Base-by-base conservation (phyloP, 164 flowering plant species). In the Saururus chinensis region DNA sequence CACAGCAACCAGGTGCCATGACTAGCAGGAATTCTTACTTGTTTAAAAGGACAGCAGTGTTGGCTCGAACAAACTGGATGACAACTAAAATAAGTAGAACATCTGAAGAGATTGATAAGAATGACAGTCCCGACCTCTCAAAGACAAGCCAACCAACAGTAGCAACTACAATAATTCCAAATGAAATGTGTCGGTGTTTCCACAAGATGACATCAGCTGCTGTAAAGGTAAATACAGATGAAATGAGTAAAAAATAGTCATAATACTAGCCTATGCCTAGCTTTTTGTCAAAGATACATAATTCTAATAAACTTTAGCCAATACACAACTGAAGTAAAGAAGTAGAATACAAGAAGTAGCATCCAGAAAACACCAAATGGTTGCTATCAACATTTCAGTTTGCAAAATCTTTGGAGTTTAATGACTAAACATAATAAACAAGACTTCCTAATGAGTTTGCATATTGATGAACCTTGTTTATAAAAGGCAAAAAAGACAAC, bases 141-240 rank as follows among this genome's bases (percentile, higher is more conserved):
- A 86, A 79, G 40, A 85, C 67, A 21, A 88, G 60, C 99, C 99
- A 93, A 19, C 87, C 83, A 66, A 79, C 76, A 8, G 99, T 86
- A 40, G 97, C 87, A 61, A 80, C 84, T 57, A 88, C 59, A 51
- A 84, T 74, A 61, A 87, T 73, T 26, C 95, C 96, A 71, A 71
- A 71, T 22, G 97, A 84, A 68, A 82, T 75, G 57, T 57, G 81
- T 59, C 78, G 51, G 64, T 69, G 72, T 70, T 80, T 93, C 99
- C 97, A 90, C 73, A 88, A 56, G 53, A 90, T 74, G 57, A 88
- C 78, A 76, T 93, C 95, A 70, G 96, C 96, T 74, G 86, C 96
- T 92, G 61, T 26, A 66, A 19, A 40, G 61, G 42, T 48, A 66
- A 51, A 49, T 55, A 51, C 9, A 19, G 16, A 56, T 30, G 40